Base-by-base conservation (phyloP, 2,329 filamentous ascomycete species). In the Alternaria triticimaculans region DNA sequence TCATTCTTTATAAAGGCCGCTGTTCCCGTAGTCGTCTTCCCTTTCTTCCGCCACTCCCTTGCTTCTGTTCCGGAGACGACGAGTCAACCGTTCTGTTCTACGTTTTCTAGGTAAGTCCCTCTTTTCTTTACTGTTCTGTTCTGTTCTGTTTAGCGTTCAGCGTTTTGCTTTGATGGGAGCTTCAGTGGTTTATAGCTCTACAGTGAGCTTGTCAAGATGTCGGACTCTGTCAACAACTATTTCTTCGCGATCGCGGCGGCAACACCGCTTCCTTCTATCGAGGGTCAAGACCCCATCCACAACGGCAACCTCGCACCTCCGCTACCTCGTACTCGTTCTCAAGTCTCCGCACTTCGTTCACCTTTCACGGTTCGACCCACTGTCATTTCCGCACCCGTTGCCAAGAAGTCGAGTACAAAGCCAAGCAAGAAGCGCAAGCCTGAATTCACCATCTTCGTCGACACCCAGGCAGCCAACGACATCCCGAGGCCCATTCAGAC, bases 381-480 rank as follows among this genome's bases (percentile, higher is more conserved):
- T 12, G 15, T 48, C 9, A n/a, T 44, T 14, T 33, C 56, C 3
- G 20, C 23, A 3, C 43, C 44, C 45, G 30, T 21, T 25, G 9
- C 45, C 43, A 18, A 44, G 46, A 33, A 58, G 30, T 15, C 30
- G 9, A 64, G 55, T 43, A 70, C 67, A 30, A 33, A 41, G 30
- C 30, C 30, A 9, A 64, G 50, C 45, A 70, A 68, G 33, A 33
- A 41, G 25, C 67, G 64, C 30, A 68, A 66, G 14, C 28, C 57
- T 1, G 49, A 64, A 1, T 67, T 74, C 54, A 55, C 51, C 14
- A 59, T 73, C 20, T 72, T 71, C 51, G 33, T 62, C 18, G 70
- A 72, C 18, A 20, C 48, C 3, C 30, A 63, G 25, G 23, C 48
- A 1, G 28, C n/a, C 14, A 54, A 30, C n/a, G 33, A 37, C 2